Evolutionary conservation across 331 rosid species (phyloP).

Genomic region (Prunus yedoensis): DNA sequence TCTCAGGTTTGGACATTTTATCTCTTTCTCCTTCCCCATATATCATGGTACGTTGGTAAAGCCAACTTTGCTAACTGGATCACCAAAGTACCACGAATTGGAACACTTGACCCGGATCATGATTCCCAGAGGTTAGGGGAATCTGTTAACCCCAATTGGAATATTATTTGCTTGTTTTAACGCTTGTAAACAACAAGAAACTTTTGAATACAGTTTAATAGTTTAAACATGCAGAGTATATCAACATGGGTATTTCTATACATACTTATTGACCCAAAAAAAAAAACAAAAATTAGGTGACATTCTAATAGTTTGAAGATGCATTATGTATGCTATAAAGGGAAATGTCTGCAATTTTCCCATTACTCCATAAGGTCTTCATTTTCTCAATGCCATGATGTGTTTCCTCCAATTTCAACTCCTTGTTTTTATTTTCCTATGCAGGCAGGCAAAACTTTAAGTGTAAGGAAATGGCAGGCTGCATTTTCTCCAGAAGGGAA

Average conservation of each 20-base stretch:
- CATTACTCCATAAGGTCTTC: neutral
- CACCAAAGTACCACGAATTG: neutral
- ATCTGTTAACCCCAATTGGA: neutral
- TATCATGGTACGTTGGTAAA: neutral
- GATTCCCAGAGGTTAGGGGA: neutral
- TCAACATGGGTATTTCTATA: too few relatives aligned
- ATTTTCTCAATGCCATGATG: neutral
- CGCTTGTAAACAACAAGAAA: neutral
- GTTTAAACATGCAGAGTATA: too few relatives aligned
- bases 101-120: neutral
- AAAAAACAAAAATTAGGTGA: too few relatives aligned
- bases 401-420: constrained; percentile 16
- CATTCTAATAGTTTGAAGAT: neutral
- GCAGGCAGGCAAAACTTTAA: constrained; percentile 94
- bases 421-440: constrained; percentile 23
- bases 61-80: neutral
- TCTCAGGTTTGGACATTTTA: neutral
- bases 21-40: neutral
- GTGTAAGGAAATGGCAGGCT: constrained; percentile 89
- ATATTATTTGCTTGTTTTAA: neutral
- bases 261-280: too few relatives aligned
- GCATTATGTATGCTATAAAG: neutral
- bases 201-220: neutral
- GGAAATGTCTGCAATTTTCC: neutral
- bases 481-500: constrained; percentile 81